Evolutionary conservation across 2,329 filamentous ascomycete genomes (phyloP).

Genomic region (Colletotrichum theobromicola): DNA sequence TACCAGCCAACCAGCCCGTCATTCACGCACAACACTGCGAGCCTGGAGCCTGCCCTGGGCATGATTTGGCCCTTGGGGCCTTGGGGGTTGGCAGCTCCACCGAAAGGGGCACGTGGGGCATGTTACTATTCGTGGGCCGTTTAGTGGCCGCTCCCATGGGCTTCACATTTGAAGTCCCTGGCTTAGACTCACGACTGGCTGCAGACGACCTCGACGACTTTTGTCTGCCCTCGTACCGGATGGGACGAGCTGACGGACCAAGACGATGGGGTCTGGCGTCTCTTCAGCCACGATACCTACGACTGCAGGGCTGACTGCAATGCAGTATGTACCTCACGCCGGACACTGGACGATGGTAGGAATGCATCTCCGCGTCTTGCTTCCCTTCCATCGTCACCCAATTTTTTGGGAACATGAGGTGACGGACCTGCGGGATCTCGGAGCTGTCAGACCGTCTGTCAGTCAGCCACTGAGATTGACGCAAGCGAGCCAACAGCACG

Average conservation of each 20-base stretch:
- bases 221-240: not conserved
- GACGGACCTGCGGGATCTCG: not conserved
- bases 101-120: constrained; percentile 11
- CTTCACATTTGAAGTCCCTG: not conserved
- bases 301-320: not conserved
- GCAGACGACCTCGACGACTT: not conserved
- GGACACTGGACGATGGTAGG: not conserved
- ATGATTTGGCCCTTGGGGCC: not conserved
- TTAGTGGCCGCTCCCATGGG: not conserved
- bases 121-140: constrained; percentile 20
- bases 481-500: not conserved
- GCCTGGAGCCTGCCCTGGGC: not conserved
- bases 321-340: not conserved
- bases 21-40: not conserved
- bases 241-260: not conserved
- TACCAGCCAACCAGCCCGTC: not conserved
- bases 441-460: constrained; percentile 1
- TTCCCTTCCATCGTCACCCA: not conserved
- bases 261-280: not conserved
- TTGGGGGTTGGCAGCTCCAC: not conserved
- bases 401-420: not conserved
- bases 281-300: constrained; percentile 17
- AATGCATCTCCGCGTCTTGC: not conserved
- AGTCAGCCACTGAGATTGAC: constrained; percentile 6
- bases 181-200: not conserved